phyloP scores from a whole-genome alignment of 2,329 filamentous ascomycete genomes.

The Colletotrichum camelliae region DNA sequence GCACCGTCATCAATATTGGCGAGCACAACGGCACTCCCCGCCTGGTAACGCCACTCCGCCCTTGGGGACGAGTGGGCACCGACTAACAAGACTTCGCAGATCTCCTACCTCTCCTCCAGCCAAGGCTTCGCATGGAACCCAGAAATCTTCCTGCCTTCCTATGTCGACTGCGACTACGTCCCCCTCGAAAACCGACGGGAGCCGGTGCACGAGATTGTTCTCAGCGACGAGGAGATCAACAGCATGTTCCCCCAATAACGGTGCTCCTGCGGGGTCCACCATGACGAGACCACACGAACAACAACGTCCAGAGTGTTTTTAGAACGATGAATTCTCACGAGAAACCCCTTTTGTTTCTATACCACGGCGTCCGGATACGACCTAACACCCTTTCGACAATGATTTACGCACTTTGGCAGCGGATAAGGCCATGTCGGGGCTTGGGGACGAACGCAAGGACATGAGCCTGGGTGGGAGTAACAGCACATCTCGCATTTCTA shows the following conservation, averaged over 20 bases:
- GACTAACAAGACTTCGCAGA: slow-evolving; percentile 50
- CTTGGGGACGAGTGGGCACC: background rate
- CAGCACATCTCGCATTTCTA: slow-evolving; percentile 16
- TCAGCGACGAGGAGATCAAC: slow-evolving; percentile 79
- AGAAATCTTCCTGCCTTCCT: slow-evolving; percentile 83
- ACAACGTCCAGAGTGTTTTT: slow-evolving; percentile 25
- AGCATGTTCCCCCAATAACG: slow-evolving; percentile 69
- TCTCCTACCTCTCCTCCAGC: slow-evolving; percentile 79
- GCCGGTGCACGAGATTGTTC: slow-evolving; percentile 77
- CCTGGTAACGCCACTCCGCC: slow-evolving; percentile 58
- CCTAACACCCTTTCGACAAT: slow-evolving; percentile 10
- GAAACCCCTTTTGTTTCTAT: slow-evolving; percentile 14
- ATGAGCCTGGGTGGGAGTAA: slow-evolving; percentile 1
- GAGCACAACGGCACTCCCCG: slow-evolving; percentile 75
- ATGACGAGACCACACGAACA: slow-evolving; percentile 2
- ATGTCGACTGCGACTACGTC: slow-evolving; percentile 75
- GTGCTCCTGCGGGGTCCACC: background rate
- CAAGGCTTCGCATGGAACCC: slow-evolving; percentile 88
- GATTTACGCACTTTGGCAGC: slow-evolving; percentile 1
- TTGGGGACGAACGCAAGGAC: background rate
- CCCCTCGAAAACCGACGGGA: slow-evolving; percentile 79
- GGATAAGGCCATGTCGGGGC: slow-evolving; percentile 5
- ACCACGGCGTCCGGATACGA: slow-evolving; percentile 20
- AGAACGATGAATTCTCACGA: slow-evolving; percentile 29
- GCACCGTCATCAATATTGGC: slow-evolving; percentile 81